Conservation (phyloP, 1,284 basidiomycete species). For the Puccinia coronata region DNA sequence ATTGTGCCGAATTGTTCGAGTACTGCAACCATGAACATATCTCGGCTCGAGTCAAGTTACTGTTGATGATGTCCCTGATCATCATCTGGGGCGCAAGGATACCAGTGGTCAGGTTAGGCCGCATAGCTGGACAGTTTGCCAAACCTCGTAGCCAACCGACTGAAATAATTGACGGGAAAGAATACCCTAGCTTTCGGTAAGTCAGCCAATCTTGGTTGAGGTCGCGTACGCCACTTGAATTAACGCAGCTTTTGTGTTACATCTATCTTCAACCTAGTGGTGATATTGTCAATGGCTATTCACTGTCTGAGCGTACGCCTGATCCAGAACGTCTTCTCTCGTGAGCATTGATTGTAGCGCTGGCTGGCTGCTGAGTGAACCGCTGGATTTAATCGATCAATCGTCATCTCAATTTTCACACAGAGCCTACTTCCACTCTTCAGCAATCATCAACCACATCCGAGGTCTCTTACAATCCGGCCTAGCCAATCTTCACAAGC, state of each 20-base stretch:
- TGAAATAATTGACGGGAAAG: conserved; percentile 63
- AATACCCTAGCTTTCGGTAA: conserved; percentile 72
- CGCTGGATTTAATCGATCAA: not conserved
- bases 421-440: conserved; percentile 93
- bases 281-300: conserved; percentile 89
- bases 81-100: conserved; percentile 88
- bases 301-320: conserved; percentile 71
- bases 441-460: conserved; percentile 89
- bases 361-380: conserved; percentile 60
- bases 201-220: conserved; percentile 38
- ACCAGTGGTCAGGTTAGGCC: conserved; percentile 86
- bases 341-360: conserved; percentile 58
- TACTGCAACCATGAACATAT: conserved; percentile 79
- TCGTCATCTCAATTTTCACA: not conserved
- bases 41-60: conserved; percentile 87
- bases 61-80: conserved; percentile 91
- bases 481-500: conserved; percentile 82
- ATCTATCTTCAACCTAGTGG: conserved; percentile 61
- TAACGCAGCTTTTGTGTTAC: not conserved
- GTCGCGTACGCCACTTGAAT: not conserved
- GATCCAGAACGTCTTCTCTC: conserved; percentile 80
- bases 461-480: conserved; percentile 83
- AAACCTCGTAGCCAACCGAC: conserved; percentile 87
- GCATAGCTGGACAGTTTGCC: conserved; percentile 94
- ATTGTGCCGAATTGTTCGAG: conserved; percentile 73